Evolutionary conservation across 2,329 filamentous ascomycete species (phyloP), one percentile per base, ranked within the genome.

Genomic region (Cercospora beticola): DNA sequence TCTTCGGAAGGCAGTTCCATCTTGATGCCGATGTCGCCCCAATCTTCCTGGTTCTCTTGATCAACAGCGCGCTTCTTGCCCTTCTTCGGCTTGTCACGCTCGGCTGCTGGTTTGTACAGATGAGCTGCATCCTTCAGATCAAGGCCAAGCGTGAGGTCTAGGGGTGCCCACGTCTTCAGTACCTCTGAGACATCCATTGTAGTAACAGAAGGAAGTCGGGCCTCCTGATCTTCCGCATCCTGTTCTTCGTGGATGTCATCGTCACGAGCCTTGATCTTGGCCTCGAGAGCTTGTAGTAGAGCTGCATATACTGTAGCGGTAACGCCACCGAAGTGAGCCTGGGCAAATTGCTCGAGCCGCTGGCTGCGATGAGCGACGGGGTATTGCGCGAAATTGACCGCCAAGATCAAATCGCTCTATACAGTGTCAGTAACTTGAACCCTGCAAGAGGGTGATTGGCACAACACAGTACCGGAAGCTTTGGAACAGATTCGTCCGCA

Each of bases 341-440:
- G 85, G 0, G 89, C 92, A 66, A 93, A 87, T n/a, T 88, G 85
- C 63, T 90, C 88, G 2, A 98, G 88, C 21, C 89, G 88, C 71
- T 90, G 86, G 74, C 93, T 97, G 66, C 94, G 92, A 71, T 97
- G 84, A 61, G 92, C 89, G 9, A 97, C 92, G 6, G 90, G 84
- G 68, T 93, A 92, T 79, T 94, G 96, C 66, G 94, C 90, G 75
- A 92, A 90, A 77, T 97, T 97, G 65, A 97, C 84, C 30, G 90
- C 88, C 60, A 98, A 83, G 40, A 94, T 85, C 71, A 93, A 83
- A 67, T 91, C 87, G 61, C 88, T 86, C 89, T 96, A 76, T 18
- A 72, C 66, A 70, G 59, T 70, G 71, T 75, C 67, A 76, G 73
- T 69, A 68, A 73, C 52, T 66, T 70, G 61, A 23, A 67, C 71